phyloP scores from a whole-genome alignment of 176 grass and related monocot genomes.

The Hsuehochloa calcarea region DNA sequence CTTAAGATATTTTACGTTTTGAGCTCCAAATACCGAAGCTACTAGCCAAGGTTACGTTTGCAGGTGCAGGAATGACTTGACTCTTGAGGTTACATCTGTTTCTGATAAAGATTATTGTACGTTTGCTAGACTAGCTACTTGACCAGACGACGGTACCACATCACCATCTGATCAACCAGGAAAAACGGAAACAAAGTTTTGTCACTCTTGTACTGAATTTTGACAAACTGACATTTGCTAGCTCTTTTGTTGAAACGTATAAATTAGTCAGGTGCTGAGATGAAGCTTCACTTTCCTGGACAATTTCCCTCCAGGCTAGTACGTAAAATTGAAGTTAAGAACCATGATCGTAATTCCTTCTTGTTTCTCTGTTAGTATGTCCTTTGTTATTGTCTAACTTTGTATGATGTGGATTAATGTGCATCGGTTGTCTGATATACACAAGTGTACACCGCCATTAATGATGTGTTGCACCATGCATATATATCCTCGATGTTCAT shows the following conservation, averaged over 20 bases:
- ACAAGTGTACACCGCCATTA: not conserved
- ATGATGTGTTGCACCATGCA: not conserved
- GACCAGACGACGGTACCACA: not conserved
- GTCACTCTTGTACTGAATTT: not conserved
- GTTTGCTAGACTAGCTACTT: not conserved
- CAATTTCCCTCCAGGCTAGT: not conserved
- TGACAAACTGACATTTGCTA: not conserved
- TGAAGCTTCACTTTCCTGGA: not conserved
- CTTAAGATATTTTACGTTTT: not conserved
- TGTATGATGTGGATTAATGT: not conserved
- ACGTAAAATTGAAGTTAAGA: not conserved
- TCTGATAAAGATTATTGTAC: not conserved
- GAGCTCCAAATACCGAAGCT: not conserved
- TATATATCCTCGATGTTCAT: not conserved
- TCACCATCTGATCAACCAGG: not conserved
- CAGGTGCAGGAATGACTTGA: not conserved
- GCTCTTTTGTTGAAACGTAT: not conserved
- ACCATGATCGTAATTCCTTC: not conserved
- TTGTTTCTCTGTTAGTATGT: not conserved
- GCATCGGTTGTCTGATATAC: not conserved
- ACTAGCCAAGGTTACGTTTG: not conserved
- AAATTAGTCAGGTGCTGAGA: not conserved
- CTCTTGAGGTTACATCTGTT: not conserved
- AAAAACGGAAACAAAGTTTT: not conserved
- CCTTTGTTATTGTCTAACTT: not conserved